Base-by-base conservation (phyloP, 257 asterid species). In the Salvia hispanica region DNA sequence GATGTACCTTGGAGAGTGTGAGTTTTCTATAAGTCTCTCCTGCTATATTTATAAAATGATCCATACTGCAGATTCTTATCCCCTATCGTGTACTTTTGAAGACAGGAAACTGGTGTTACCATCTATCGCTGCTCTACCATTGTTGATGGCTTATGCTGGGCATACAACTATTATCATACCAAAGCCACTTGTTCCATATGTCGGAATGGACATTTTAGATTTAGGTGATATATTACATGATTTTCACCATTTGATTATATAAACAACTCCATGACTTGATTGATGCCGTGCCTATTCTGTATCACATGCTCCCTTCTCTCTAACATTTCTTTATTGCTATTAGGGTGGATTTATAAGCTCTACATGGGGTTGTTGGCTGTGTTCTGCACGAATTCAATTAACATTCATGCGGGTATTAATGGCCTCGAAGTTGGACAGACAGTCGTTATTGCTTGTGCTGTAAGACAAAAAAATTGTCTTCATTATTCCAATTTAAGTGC, bases 341-440 rank as follows among this genome's bases (percentile, higher is more conserved):
- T 84, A 92, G 98, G 98, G 69, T 76, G 95, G 88, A 79, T 92
- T 60, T 92, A 92, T 79, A 92, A 92, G 80, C 88, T 92, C 64
- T 92, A 92, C 76, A 90, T 92, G 97, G 83, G 96, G 76, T 86
- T 92, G 64, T 78, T 92, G 90, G 95, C 97, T 56, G 82, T 92
- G 58, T 92, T 92, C 76, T 92, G 98, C 92, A 92, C 98, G 58
- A 90, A 92, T 69, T 90, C 98, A 0, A 90, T 92, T 54, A 92
- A 92, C 78, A 92, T 92, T 70, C 97, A 90, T 67, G 97, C 97
- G 7, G 98, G 97, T 43, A 74, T 92, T 72, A 92, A 92, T 77
- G 98, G 98, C 77, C 98, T 92, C 74, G 98, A 92, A 86, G 98
- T 92, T 72, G 97, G 98, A 70, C 97, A 92, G 77, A 92, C 98